These are phyloP conservation scores for Clohesyomyces aquaticus DNA, from an alignment of 495 filamentous ascomycete genomes.

Conservation along the genomic window DNA sequence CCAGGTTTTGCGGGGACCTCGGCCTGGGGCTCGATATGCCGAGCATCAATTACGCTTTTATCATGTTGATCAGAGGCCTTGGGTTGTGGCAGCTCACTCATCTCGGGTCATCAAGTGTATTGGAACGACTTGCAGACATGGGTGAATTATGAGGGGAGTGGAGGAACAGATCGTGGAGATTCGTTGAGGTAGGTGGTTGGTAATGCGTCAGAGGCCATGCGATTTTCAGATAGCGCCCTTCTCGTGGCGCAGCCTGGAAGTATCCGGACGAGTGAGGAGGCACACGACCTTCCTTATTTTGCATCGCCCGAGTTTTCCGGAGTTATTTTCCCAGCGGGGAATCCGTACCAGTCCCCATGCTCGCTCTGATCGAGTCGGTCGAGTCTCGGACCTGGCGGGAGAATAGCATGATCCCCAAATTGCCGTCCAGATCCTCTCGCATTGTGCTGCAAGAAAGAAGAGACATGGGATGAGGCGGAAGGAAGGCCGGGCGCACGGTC, in stretches of 20 bases:
- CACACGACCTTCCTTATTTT: conserved; percentile 5
- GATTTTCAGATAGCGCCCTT: conserved; percentile 8
- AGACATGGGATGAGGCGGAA: too few species aligned
- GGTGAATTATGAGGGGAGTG: background rate
- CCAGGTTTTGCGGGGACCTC: conserved; percentile 20
- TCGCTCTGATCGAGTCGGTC: background rate
- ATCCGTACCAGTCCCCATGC: background rate
- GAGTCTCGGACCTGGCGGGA: background rate
- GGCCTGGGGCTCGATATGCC: conserved; percentile 10
- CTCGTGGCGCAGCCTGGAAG: background rate
- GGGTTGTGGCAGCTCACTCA: conserved; percentile 32
- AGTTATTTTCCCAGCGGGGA: background rate
- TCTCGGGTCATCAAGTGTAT: conserved; percentile 18
- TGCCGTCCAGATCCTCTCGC: background rate
- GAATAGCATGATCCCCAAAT: background rate
- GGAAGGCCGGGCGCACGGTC: too few species aligned
- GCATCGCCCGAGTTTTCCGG: conserved; percentile 1
- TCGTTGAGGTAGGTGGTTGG: background rate
- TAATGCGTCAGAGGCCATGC: background rate
- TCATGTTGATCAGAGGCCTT: conserved; percentile 29
- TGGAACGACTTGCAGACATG: conserved; percentile 5
- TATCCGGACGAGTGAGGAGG: conserved; percentile 18
- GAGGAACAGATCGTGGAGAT: conserved; percentile 2
- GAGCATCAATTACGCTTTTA: conserved; percentile 12
- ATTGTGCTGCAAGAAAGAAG: background rate